phyloP scores from a whole-genome alignment of 371 early-diverging fungal species.

The Lichtheimia ornata region DNA sequence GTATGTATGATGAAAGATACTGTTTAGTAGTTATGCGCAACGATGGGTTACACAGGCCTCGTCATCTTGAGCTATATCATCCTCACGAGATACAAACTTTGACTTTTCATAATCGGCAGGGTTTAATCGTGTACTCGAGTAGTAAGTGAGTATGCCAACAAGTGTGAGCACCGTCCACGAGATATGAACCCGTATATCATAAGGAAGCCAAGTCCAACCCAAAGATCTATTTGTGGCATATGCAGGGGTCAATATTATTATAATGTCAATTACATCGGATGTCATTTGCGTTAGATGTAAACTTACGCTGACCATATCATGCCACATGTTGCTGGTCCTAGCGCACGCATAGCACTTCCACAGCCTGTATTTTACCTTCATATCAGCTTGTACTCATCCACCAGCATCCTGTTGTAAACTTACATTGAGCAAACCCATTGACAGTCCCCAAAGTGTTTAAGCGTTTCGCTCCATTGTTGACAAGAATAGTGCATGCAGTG shows the following conservation, averaged over 20 bases:
- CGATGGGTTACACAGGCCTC: neutral
- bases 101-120: constrained; percentile 20
- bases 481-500: constrained; percentile 31
- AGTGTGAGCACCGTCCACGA: constrained; percentile 24
- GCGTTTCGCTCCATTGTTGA: constrained; percentile 37
- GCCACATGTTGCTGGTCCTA: constrained; percentile 47
- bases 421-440: constrained; percentile 46
- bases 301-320: constrained; percentile 42
- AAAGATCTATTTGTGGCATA: constrained; percentile 17
- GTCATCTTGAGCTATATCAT: constrained; percentile 9
- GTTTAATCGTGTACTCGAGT: constrained; percentile 23
- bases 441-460: constrained; percentile 34
- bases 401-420: constrained; percentile 11
- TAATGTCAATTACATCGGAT: neutral
- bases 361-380: constrained; percentile 22
- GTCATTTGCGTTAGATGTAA: neutral
- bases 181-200: constrained; percentile 27
- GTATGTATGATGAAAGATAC: no score
- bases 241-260: neutral
- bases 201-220: constrained; percentile 26
- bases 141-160: constrained; percentile 26
- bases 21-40: neutral
- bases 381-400: constrained; percentile 13
- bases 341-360: constrained; percentile 40
- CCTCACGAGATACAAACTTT: constrained; percentile 8